Evolutionary conservation across 2,329 filamentous ascomycete species (phyloP), one percentile per base, ranked within the genome.

Genomic region (Exophiala oligosperma): DNA sequence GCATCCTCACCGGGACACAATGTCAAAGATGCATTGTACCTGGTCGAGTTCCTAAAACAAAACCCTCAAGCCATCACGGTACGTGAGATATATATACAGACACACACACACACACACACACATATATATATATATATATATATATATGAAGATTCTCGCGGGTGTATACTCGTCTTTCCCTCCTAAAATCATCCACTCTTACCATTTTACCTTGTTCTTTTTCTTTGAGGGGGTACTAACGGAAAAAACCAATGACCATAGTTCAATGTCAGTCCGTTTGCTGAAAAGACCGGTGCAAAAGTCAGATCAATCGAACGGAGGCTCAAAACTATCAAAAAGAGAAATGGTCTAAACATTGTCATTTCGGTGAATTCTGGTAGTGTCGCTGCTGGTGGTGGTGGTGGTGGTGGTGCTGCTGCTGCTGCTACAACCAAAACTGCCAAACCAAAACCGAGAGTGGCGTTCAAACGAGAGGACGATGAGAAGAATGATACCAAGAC

Each of bases 301-400:
- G 50, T 57, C 3, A 63, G 60, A 47, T 55, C 60, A 2, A 58
- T 63, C 52, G 21, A 50, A 17, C 56, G 57, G n/a, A 50, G 58
- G 1, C 54, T 63, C 12, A 23, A 49, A n/a, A 49, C 47, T 21
- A 63, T 63, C 52, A 61, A 60, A 49, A 61, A 60, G 38, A 47
- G 58, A 14, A 57, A 63, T 23, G n/a, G 35, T 4, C 52, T 63
- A 11, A 63, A 63, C 44, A 55, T 63, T 38, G 9, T 56, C 37
- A 57, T 54, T n/a, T 58, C 60, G 11, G 60, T 51, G 11, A 24
- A 28, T 3, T 37, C 35, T 2, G 17, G 17, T 17, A 17, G 17
- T 17, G 17, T 17, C 17, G 17, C 17, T 17, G 17, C 17, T 17
- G 23, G 53, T 35, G 11, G 23, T 12, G 54, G 50, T 14, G 8